Base-by-base conservation (phyloP, 176 grass and related monocot genomes). In the Ampelocalamus luodianensis region DNA sequence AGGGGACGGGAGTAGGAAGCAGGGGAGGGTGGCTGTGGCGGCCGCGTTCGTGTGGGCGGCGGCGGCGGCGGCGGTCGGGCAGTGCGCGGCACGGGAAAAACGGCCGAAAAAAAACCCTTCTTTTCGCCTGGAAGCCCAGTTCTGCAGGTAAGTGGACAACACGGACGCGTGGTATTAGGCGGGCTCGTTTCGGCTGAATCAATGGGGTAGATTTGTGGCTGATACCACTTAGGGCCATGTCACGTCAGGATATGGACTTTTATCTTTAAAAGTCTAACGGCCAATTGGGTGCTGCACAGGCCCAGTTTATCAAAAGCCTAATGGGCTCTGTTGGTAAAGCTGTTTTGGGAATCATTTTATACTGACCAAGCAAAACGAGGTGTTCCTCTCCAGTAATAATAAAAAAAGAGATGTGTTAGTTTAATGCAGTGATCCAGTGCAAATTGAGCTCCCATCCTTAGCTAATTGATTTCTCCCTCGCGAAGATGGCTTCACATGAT, bases 11-110 rank as follows among this genome's bases (percentile, higher is more conserved):
- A 38, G 32, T 18, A n/a, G 0, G 65, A 13, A 23, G 63, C 18
- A 16, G 5, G 45, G 53, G 18, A 49, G 59, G 15, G 20, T n/a
- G 45, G 34, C 17, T 49, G 74, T 45, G 68, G 79, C 51, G 79
- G 71, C 22, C 6, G 80, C 10, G 68, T 24, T 36, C 39, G 43
- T 6, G 82, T 3, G 4, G 42, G 6, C 16, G 68, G 10, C 11
- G 38, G 22, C 27, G 76, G 81, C 76, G 78, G 83, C 71, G 83
- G 88, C 74, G 65, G 79, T 46, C 20, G 14, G 0, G 48, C 39
- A 38, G 42, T 17, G 34, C 62, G 64, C 43, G 71, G 63, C 55
- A 59, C 10, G 55, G 55, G 51, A 37, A 49, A 80, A 74, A 70
- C 65, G 34, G 63, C 53, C 82, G 29, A 8, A 45, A 80, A 45